phyloP scores from a whole-genome alignment of 2,329 filamentous ascomycete genomes.

The Berkeleyomyces rouxiae region DNA sequence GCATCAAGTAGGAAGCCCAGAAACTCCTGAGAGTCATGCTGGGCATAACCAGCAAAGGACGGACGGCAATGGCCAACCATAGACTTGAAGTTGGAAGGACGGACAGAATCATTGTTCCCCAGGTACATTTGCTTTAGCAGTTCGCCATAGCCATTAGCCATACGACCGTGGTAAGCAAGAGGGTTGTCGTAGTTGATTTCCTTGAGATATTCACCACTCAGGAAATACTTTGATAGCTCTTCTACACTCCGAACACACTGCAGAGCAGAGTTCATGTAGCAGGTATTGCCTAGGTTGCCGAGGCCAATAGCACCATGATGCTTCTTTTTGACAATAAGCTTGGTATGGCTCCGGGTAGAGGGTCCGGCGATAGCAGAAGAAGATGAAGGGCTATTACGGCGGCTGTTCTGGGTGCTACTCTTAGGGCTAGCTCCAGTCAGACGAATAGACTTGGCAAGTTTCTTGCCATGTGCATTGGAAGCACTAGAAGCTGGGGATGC shows the following conservation, averaged over 20 bases:
- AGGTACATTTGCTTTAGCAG: slow-evolving; percentile 67
- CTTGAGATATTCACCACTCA: slow-evolving; percentile 53
- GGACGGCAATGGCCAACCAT: slow-evolving; percentile 49
- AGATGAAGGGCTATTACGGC: slow-evolving; percentile 42
- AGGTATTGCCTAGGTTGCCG: slow-evolving; percentile 87
- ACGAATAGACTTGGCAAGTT: not conserved
- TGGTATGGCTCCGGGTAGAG: slow-evolving; percentile 54
- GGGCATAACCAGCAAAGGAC: slow-evolving; percentile 82
- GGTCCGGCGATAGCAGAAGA: slow-evolving; percentile 29
- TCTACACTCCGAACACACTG: slow-evolving; percentile 90
- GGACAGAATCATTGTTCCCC: slow-evolving; percentile 50
- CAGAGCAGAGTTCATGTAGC: slow-evolving; percentile 96
- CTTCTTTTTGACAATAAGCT: slow-evolving; percentile 52
- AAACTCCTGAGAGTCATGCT: slow-evolving; percentile 96
- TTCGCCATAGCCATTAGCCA: slow-evolving; percentile 68
- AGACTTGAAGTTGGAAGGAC: slow-evolving; percentile 46
- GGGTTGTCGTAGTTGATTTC: slow-evolving; percentile 80
- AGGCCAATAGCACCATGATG: slow-evolving; percentile 66
- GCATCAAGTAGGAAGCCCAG: slow-evolving; percentile 88
- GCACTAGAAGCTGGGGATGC: slow-evolving; percentile 1
- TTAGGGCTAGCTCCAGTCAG: slow-evolving; percentile 5
- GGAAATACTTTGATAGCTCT: slow-evolving; percentile 83
- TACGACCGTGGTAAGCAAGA: slow-evolving; percentile 67
- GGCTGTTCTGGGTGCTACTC: slow-evolving; percentile 29
- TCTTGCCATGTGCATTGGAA: not conserved